Conservation (phyloP, 306 rosid genomes). For the Gastrolobium bilobum region DNA sequence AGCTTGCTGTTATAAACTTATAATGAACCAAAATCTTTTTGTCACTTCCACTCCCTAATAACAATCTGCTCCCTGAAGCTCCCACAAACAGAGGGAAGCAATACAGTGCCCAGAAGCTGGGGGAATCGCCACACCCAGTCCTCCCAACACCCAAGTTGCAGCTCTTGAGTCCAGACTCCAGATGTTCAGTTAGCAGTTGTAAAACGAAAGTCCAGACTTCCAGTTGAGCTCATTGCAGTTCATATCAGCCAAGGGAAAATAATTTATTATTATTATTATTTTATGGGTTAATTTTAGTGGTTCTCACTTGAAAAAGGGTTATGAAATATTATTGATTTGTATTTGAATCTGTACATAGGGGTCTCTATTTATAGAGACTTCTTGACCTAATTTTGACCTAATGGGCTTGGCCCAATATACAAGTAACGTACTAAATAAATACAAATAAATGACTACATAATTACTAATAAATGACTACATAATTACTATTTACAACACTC, state of each 20-base stretch:
- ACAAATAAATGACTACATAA: too few relatives aligned
- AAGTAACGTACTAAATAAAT: too few relatives aligned
- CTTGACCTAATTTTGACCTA: too few relatives aligned
- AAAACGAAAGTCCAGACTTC: slow-evolving; percentile 6
- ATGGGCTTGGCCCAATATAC: too few relatives aligned
- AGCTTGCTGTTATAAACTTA: not conserved
- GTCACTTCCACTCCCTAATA: not conserved
- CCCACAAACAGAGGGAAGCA: not conserved
- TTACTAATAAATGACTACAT: too few relatives aligned
- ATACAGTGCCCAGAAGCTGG: not conserved
- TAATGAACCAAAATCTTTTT: slow-evolving; percentile 1
- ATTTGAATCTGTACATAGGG: too few relatives aligned
- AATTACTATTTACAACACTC: too few relatives aligned
- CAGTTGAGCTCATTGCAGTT: slow-evolving; percentile 11
- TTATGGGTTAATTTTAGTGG: not conserved
- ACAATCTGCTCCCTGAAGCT: not conserved
- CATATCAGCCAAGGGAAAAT: not conserved
- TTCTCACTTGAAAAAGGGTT: too few relatives aligned
- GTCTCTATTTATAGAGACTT: too few relatives aligned
- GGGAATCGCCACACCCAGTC: slow-evolving; percentile 14
- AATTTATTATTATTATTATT: not conserved
- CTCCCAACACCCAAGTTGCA: slow-evolving; percentile 25
- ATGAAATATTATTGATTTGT: too few relatives aligned
- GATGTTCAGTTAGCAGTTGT: not conserved
- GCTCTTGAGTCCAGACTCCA: not conserved